Evolutionary conservation across 495 filamentous ascomycete genomes (phyloP).

Genomic region (Hypomontagnella monticulosa): DNA sequence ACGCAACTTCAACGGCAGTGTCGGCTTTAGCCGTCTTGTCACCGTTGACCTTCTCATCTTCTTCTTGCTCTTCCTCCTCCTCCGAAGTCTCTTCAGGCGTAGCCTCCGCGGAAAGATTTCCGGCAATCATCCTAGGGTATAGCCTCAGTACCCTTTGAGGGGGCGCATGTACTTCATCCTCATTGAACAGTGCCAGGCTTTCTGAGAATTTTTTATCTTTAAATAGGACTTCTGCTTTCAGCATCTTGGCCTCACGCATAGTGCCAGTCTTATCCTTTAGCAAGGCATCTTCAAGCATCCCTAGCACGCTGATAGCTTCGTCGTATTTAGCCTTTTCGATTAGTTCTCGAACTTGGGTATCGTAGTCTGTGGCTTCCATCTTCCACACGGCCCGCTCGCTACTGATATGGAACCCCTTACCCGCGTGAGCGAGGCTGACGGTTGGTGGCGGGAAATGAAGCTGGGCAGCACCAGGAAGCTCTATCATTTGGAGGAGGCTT

Average conservation of each 20-base stretch:
- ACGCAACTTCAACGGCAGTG: constrained; percentile 46
- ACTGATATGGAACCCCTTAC: constrained; percentile 90
- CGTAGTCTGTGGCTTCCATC: constrained; percentile 93
- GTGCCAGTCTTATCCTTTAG: constrained; percentile 83
- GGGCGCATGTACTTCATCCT: constrained; percentile 80
- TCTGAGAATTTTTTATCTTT: constrained; percentile 82
- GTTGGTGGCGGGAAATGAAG: constrained; percentile 95
- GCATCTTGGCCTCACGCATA: constrained; percentile 83
- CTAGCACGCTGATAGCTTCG: constrained; percentile 89
- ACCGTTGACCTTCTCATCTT: constrained; percentile 59
- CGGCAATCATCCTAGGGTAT: constrained; percentile 85
- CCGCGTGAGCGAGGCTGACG: constrained; percentile 89
- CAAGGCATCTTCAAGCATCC: constrained; percentile 91
- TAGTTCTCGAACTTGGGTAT: constrained; percentile 87
- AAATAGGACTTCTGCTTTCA: constrained; percentile 89
- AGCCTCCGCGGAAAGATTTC: constrained; percentile 71
- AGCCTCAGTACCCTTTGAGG: constrained; percentile 88
- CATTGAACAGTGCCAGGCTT: constrained; percentile 88
- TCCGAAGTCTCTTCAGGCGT: constrained; percentile 47
- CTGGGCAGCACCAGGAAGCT: constrained; percentile 78
- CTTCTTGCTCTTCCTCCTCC: constrained; percentile 56
- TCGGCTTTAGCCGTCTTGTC: constrained; percentile 52
- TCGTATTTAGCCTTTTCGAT: constrained; percentile 80
- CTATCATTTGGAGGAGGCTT: constrained; percentile 84
- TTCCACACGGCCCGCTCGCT: constrained; percentile 93